Percentiles rank a stretch among this genome's conserved stretches.
Conservation (phyloP, 257 asterid genomes). For the Leptodermis oblonga region DNA sequence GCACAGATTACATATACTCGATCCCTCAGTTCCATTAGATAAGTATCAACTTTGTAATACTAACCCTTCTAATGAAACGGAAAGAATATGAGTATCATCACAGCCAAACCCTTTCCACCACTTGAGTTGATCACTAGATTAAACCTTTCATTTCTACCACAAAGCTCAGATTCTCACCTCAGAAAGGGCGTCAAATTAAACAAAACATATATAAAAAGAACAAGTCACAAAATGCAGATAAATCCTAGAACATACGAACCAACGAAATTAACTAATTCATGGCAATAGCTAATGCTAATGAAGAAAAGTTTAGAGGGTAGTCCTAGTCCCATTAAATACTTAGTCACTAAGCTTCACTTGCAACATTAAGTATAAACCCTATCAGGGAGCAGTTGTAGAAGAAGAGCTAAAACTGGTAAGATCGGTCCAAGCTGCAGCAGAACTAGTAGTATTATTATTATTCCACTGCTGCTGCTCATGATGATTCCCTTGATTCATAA, state of each 20-base stretch:
- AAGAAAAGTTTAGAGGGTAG: neutral
- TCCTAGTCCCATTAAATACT: constrained; percentile 1
- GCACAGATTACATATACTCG: too few relatives aligned
- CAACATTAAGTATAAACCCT: neutral
- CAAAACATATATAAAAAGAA: neutral
- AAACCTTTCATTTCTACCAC: constrained; percentile 21
- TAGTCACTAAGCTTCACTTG: constrained; percentile 12
- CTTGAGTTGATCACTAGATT: constrained; percentile 3
- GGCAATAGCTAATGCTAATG: constrained; percentile 54
- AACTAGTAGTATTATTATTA: neutral
- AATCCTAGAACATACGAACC: neutral
- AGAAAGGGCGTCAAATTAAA: neutral
- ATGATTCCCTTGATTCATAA: constrained; percentile 29
- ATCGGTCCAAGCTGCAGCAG: constrained; percentile 52
- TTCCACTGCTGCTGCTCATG: constrained; percentile 66
- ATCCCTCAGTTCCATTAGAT: too few relatives aligned
- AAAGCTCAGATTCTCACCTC: constrained; percentile 16
- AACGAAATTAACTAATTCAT: constrained; percentile 30
- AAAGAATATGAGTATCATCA: neutral
- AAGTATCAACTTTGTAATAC: too few relatives aligned
- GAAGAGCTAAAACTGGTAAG: constrained; percentile 73
- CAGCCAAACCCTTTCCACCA: constrained; percentile 3
- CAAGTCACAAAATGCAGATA: constrained; percentile 8
- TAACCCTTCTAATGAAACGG: too few relatives aligned
- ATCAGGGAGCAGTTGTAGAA: constrained; percentile 60